Percentiles rank a stretch among this genome's conserved stretches.
These are phyloP conservation scores for Aspergillus sp. DNA, from an alignment of 2,329 filamentous ascomycete species.

Conservation along the genomic window DNA sequence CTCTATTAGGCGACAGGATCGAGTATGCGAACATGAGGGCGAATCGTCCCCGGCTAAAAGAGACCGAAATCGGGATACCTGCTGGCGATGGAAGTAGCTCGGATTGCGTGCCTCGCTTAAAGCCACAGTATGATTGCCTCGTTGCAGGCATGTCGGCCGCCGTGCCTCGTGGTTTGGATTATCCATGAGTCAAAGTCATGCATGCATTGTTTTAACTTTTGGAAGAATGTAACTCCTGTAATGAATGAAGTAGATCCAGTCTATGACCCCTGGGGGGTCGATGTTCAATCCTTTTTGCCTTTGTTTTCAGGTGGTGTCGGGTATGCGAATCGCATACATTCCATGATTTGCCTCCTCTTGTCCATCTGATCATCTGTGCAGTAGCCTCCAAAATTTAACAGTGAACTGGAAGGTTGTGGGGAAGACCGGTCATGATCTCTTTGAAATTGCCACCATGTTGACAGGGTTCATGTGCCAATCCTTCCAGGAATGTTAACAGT, in stretches of 20 bases:
- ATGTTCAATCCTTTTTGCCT: too few relatives aligned
- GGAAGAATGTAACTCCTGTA: background rate
- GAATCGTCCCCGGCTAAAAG: background rate
- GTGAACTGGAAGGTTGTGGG: too few relatives aligned
- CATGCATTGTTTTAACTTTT: background rate
- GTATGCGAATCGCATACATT: too few relatives aligned
- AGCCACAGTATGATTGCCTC: background rate
- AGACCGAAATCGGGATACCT: background rate
- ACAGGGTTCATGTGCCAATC: background rate
- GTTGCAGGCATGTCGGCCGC: too few relatives aligned
- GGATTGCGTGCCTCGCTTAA: conserved; percentile 8
- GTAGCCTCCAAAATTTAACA: too few relatives aligned
- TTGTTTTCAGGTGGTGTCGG: too few relatives aligned
- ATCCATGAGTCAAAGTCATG: background rate
- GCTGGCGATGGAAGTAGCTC: conserved; percentile 3
- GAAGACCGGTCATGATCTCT: background rate
- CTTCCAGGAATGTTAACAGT: background rate
- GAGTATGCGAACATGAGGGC: too few relatives aligned
- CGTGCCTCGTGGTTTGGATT: background rate
- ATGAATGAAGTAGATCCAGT: too few relatives aligned
- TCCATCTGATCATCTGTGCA: too few relatives aligned
- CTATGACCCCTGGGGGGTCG: too few relatives aligned
- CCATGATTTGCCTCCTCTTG: too few relatives aligned
- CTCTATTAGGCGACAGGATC: too few relatives aligned
- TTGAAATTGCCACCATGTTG: background rate